Percentiles rank a stretch among this genome's conserved stretches.
These are phyloP conservation scores for Acer saccharum DNA, from an alignment of 345 rosid genomes.

Conservation along the genomic window DNA sequence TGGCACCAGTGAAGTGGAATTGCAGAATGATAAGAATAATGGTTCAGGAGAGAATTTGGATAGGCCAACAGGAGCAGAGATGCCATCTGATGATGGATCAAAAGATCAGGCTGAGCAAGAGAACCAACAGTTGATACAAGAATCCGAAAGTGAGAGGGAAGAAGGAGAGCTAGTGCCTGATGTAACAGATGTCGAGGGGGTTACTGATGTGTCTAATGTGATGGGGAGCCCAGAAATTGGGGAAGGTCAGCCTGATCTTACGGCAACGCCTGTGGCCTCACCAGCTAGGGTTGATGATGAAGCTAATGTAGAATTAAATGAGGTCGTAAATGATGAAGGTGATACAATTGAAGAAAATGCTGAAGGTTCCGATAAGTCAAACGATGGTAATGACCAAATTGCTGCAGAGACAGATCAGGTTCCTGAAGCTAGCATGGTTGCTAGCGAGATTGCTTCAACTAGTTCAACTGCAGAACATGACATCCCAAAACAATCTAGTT, in stretches of 20 bases:
- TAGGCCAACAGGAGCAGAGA: conserved; percentile 46
- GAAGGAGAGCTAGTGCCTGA: conserved; percentile 84
- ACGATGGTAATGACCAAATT: conserved; percentile 43
- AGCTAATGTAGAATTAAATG: conserved; percentile 41
- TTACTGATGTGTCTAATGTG: conserved; percentile 38
- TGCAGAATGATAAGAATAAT: conserved; percentile 38
- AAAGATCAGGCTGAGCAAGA: conserved; percentile 55
- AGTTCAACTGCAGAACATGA: conserved; percentile 31
- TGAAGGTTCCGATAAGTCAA: conserved; percentile 63
- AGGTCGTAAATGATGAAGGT: conserved; percentile 55
- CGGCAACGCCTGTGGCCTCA: conserved; percentile 55
- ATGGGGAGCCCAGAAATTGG: conserved; percentile 55
- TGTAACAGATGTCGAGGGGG: conserved; percentile 59
- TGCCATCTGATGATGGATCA: conserved; percentile 44
- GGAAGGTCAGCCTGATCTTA: conserved; percentile 51
- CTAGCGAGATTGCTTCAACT: conserved; percentile 28
- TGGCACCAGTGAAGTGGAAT: conserved; percentile 38
- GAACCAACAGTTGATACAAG: conserved; percentile 44
- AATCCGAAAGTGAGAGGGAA: conserved; percentile 72
- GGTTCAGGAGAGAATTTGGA: conserved; percentile 51
- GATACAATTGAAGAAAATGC: conserved; percentile 45
- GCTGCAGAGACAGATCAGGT: conserved; percentile 36
- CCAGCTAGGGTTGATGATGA: conserved; percentile 65
- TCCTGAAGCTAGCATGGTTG: conserved; percentile 30
- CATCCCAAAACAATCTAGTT: conserved; percentile 28